Conservation (phyloP, 2,329 filamentous ascomycete species). For the Hymenoscyphus repandus region DNA sequence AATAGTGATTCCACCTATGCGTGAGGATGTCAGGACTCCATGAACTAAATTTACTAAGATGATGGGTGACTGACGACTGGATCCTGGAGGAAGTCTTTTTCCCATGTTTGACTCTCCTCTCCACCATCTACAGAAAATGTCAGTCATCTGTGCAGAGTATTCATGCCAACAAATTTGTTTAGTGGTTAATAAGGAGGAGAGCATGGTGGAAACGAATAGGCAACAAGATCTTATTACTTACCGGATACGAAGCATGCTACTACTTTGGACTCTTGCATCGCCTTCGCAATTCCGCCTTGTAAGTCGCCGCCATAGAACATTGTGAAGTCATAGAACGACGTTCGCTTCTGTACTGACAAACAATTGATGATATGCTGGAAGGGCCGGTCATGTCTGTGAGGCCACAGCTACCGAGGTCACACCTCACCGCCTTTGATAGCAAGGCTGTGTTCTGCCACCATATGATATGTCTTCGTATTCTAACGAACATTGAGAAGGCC, state of each 20-base stretch:
- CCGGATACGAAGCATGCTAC: conserved; percentile 83
- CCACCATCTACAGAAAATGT: conserved; percentile 51
- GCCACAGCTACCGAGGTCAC: not conserved
- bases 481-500: not conserved
- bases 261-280: conserved; percentile 68
- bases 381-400: not conserved
- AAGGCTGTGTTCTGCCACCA: too few species aligned
- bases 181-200: not conserved
- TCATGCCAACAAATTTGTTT: not conserved
- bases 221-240: too few species aligned
- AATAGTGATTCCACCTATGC: conserved; percentile 51
- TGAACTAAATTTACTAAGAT: not conserved
- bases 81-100: conserved; percentile 60
- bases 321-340: conserved; percentile 7
- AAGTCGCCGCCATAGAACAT: conserved; percentile 83
- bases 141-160: not conserved
- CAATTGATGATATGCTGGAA: not conserved
- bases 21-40: not conserved
- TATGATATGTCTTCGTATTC: too few species aligned
- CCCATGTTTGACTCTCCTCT: conserved; percentile 67
- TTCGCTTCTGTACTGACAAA: not conserved
- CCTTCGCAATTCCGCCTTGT: conserved; percentile 72
- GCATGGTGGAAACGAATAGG: not conserved
- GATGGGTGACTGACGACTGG: conserved; percentile 40
- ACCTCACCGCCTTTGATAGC: not conserved